phyloP scores from a whole-genome alignment of 805 yeast species.

The Saturnispora quitensis region DNA sequence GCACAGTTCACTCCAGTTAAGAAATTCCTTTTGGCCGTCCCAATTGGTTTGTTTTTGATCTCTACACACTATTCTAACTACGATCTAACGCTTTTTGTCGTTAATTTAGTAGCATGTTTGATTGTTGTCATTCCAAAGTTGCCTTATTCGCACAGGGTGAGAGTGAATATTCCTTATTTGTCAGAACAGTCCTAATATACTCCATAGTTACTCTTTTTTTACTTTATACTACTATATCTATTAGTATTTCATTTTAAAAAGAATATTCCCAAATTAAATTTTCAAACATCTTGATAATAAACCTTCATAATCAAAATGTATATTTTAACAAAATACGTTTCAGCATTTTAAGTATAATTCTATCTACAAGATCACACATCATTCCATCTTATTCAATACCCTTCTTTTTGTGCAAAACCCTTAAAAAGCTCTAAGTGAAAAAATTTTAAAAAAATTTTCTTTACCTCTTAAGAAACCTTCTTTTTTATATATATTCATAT shows the following conservation, averaged over 20 bases:
- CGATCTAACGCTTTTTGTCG: slow-evolving; percentile 66
- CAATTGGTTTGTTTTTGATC: slow-evolving; percentile 74
- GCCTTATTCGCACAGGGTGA: slow-evolving; percentile 70
- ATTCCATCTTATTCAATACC: background rate
- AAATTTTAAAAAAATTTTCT: background rate
- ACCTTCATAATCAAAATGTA: background rate
- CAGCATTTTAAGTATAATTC: too few species aligned
- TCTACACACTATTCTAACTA: slow-evolving; percentile 88
- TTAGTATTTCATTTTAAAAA: background rate
- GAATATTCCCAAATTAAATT: background rate
- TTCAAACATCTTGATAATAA: too few species aligned
- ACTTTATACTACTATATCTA: background rate
- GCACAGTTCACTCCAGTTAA: slow-evolving; percentile 96
- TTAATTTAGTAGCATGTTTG: slow-evolving; percentile 74
- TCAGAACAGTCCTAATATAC: background rate
- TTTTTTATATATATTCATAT: background rate
- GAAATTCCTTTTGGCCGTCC: slow-evolving; percentile 88
- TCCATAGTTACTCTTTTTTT: background rate
- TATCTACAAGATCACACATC: too few species aligned
- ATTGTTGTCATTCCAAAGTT: slow-evolving; percentile 87
- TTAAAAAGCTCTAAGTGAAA: background rate
- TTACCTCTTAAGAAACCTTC: background rate
- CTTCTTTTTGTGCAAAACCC: background rate
- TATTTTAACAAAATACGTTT: too few species aligned
- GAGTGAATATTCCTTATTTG: slow-evolving; percentile 46